Evolutionary conservation across 495 filamentous ascomycete genomes (phyloP), one percentile per base, ranked within the genome.

Genomic region (Penicilliopsis zonata): DNA sequence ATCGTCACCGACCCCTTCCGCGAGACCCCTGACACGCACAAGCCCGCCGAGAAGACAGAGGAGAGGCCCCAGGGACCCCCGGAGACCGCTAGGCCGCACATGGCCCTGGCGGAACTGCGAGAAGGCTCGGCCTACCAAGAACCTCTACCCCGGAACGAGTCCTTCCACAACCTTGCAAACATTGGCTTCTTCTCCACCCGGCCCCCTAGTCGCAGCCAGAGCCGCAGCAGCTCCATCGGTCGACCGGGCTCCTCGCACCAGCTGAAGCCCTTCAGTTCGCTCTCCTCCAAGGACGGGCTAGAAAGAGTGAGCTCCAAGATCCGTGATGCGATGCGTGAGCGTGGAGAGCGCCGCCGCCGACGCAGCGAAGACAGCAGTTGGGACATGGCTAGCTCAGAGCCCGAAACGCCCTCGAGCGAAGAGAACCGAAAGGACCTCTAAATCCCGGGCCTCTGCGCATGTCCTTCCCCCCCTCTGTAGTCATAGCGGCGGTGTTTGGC

Each of bases 101-200:
- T 43, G 0, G 23, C 25, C 5, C 25, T 13, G n/a, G 25, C 31
- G 9, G 44, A 56, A 8, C 26, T 42, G 24, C 41, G 34, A 18
- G 47, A 56, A 16, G 55, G 47, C 5, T 56, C 55, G 19, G 52
- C 57, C 8, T 47, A 49, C 0, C 42, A 55, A 8, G 65, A 65
- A 28, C 55, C 67, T 28, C 56, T 98, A 5, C 88, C 90, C 7
- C 72, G 80, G 18, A 94, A 94, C 59, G 90, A 98, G 51, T 86
- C 80, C 3, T 93, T 96, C 61, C 74, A 77, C 44, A 86, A 95
- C 43, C 76, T 98, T 16, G 77, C 80, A 9, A 74, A 72, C 33
- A 80, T 90, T 38, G 82, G 79, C 28, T 76, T 98, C 51, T 98
- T 95, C 47, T 82, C 88, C 2, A 86, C 81, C 18, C 67, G 84